Evolutionary conservation across 2,329 filamentous ascomycete genomes (phyloP).

Genomic region (Verticillium nubilum): DNA sequence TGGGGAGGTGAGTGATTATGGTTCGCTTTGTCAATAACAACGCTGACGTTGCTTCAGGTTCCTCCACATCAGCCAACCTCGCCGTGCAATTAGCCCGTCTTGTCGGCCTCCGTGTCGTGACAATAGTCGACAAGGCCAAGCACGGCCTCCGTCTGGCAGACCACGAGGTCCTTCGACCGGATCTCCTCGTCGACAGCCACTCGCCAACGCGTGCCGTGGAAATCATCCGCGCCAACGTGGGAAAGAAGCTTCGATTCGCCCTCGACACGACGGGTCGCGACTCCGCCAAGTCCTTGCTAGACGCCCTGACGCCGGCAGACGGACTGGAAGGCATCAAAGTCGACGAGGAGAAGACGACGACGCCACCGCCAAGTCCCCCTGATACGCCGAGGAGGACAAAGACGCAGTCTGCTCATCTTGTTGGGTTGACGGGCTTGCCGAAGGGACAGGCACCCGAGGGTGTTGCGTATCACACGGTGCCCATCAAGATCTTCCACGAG

Average conservation of each 20-base stretch:
- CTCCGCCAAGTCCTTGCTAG: slow-evolving; percentile 52
- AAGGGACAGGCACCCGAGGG: slow-evolving; percentile 42
- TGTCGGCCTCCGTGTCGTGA: slow-evolving; percentile 58
- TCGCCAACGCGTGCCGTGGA: slow-evolving; percentile 60
- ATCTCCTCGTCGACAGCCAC: slow-evolving; percentile 64
- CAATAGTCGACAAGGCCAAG: slow-evolving; percentile 60
- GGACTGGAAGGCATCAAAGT: slow-evolving; percentile 3
- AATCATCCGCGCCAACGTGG: slow-evolving; percentile 56
- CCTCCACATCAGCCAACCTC: slow-evolving; percentile 64
- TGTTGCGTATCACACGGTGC: slow-evolving; percentile 57
- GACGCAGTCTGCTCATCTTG: slow-evolving; percentile 43
- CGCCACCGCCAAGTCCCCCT: slow-evolving; percentile 27
- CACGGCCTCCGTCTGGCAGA: slow-evolving; percentile 55
- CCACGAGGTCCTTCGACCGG: slow-evolving; percentile 38
- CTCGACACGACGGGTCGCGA: slow-evolving; percentile 64
- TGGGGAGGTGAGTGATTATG: slow-evolving; percentile 55
- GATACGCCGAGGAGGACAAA: slow-evolving; percentile 25
- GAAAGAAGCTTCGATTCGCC: slow-evolving; percentile 56
- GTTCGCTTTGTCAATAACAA: neutral
- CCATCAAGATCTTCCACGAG: slow-evolving; percentile 73
- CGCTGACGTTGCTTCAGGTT: slow-evolving; percentile 31
- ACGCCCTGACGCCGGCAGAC: slow-evolving; percentile 35
- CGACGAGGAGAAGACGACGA: slow-evolving; percentile 1
- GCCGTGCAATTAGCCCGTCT: slow-evolving; percentile 64
- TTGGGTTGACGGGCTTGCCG: slow-evolving; percentile 63